Evolutionary conservation across 1,139 yeast species (phyloP), one percentile per base, ranked within the genome.

Genomic region (Yamadazyma trypodendri): DNA sequence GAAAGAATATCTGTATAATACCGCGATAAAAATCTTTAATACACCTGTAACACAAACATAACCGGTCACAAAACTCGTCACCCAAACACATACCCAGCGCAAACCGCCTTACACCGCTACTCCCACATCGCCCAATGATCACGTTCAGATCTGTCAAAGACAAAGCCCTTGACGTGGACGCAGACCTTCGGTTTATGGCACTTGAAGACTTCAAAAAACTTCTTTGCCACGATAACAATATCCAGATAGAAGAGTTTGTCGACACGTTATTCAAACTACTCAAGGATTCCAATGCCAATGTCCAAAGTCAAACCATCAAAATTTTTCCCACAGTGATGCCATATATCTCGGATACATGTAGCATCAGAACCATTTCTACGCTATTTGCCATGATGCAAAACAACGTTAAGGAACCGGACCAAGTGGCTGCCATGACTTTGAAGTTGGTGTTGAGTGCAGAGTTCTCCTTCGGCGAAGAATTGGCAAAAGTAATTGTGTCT

Each of bases 141-240:
- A 54, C 54, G 38, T 50, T 61, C 46, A 53, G 49, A 37, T 33
- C 56, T 13, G 52, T 71, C 37, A 61, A 55, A 40, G 81, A 80
- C 48, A 71, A 70, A 50, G 77, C 81, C 15, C 65, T 67, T 36
- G 85, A 80, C 49, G 82, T 83, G 17, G 96, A 88, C 52, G 85
- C 94, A 3, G 96, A 88, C 55, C 68, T 84, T 49, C 71, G 96
- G 54, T 87, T 81, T 60, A 88, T 88, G 96, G 95, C 92, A 2
- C 66, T 87, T 44, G 85, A 79, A 49, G 96, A 88, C 54, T 71
- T 87, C 50, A 78, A 76, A 50, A 76, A 74, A 44, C 51, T 65
- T 65, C 43, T 70, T 63, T 40, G 44, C 47, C 49, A 59, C 35
- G 48, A 57, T 45, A 44, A 56, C 27, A 49, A 54, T 21, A 43